Percentiles rank a stretch among this genome's conserved stretches.
These are phyloP conservation scores for Phialocephala sp. DNA, from an alignment of 2,329 filamentous ascomycete species.

Conservation along the genomic window DNA sequence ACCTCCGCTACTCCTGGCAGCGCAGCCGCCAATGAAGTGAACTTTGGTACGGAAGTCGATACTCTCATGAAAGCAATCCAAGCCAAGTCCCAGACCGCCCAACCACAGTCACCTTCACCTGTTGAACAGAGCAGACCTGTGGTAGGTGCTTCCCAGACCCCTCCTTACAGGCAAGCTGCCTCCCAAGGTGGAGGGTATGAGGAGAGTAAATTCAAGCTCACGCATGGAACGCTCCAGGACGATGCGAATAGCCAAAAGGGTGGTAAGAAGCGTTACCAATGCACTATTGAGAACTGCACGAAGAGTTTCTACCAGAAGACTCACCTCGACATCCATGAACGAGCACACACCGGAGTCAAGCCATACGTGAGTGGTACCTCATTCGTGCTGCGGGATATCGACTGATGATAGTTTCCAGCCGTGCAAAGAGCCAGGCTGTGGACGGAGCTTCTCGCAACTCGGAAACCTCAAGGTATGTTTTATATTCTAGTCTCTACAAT, in stretches of 20 bases:
- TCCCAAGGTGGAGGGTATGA: conserved; percentile 17
- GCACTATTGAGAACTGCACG: conserved; percentile 73
- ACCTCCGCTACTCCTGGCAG: conserved; percentile 19
- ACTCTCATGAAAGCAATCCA: conserved; percentile 90
- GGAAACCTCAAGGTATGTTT: conserved; percentile 80
- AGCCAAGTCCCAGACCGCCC: conserved; percentile 57
- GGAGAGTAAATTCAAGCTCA: conserved; percentile 34
- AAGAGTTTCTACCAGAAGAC: conserved; percentile 92
- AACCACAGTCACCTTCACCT: conserved; percentile 38
- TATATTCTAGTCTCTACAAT: conserved; percentile 15
- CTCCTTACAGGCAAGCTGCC: conserved; percentile 38
- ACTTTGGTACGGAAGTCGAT: conserved; percentile 84
- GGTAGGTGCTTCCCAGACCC: conserved; percentile 42
- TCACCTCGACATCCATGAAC: conserved; percentile 86
- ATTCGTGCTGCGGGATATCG: conserved; percentile 30
- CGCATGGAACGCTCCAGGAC: conserved; percentile 32
- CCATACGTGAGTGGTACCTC: conserved; percentile 72
- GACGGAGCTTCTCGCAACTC: conserved; percentile 82
- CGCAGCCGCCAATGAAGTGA: conserved; percentile 48
- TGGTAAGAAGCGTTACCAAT: conserved; percentile 69
- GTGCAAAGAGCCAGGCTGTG: conserved; percentile 76
- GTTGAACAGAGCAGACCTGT: conserved; percentile 33
- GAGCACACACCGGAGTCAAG: conserved; percentile 87
- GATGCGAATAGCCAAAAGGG: conserved; percentile 24
- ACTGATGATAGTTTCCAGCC: conserved; percentile 31